Conservation (phyloP, 441 rosid species). For the Daphne laureola region DNA sequence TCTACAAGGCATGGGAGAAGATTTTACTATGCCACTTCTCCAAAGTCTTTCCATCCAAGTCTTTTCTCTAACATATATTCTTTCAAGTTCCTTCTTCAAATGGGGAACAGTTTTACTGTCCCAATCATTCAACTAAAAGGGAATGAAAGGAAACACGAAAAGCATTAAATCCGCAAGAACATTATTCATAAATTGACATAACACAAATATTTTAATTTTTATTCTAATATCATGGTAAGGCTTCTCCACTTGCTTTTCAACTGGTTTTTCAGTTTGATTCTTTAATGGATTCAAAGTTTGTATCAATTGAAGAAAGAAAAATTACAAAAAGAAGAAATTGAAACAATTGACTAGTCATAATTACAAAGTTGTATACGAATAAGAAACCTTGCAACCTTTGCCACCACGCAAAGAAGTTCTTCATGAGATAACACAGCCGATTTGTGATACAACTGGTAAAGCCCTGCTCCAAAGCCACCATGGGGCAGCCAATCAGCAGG, state of each 20-base stretch:
- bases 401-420: conserved; percentile 94
- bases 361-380: neutral
- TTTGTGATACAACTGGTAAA: conserved; percentile 77
- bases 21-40: conserved; percentile 72
- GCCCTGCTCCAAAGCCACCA: conserved; percentile 82
- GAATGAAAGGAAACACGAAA: neutral
- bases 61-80: conserved; percentile 63
- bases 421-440: conserved; percentile 90
- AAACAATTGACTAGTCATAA: no score
- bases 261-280: no score
- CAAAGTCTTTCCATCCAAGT: conserved; percentile 76
- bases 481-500: conserved; percentile 99
- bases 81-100: conserved; percentile 71
- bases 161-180: no score
- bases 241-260: no score
- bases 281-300: no score
- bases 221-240: no score
- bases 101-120: conserved; percentile 49
- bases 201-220: no score
- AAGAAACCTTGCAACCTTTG: conserved; percentile 44
- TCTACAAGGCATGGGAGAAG: conserved; percentile 64
- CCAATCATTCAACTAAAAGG: conserved; percentile 36
- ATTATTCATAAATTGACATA: no score
- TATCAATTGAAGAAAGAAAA: no score
- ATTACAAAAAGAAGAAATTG: no score